Conservation (phyloP, 2,329 filamentous ascomycete genomes). For the Dactylella cylindrospora region DNA sequence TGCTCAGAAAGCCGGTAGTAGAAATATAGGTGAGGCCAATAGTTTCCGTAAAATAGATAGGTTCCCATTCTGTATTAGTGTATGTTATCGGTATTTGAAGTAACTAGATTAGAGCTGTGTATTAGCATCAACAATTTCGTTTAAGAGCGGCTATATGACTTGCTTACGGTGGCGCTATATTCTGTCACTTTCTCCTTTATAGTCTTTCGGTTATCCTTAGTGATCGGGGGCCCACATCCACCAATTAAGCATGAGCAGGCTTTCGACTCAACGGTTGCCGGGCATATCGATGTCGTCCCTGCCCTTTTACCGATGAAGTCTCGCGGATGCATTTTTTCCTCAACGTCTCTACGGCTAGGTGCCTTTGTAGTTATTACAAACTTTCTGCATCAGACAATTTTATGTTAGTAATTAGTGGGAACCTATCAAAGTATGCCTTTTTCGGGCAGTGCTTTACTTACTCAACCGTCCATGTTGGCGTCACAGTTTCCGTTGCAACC, state of each 20-base stretch:
- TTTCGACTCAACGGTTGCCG: slow-evolving; percentile 7
- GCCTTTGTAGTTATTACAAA: slow-evolving; percentile 16
- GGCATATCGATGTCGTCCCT: slow-evolving; percentile 34
- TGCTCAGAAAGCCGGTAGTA: not conserved
- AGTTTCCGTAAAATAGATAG: slow-evolving; percentile 1
- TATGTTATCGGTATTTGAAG: slow-evolving; percentile 9
- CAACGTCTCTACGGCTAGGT: slow-evolving; percentile 2
- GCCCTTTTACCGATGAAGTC: slow-evolving; percentile 1
- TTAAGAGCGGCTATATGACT: not conserved
- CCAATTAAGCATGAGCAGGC: slow-evolving; percentile 25
- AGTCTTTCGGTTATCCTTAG: slow-evolving; percentile 16
- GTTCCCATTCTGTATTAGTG: slow-evolving; percentile 16
- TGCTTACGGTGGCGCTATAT: not conserved
- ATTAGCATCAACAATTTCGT: not conserved
- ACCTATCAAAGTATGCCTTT: not conserved
- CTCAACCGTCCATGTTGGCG: slow-evolving; percentile 23
- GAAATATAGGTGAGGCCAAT: slow-evolving; percentile 1
- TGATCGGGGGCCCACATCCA: not conserved
- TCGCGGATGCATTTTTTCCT: not conserved
- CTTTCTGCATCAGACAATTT: not conserved
- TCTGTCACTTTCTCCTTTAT: slow-evolving; percentile 2
- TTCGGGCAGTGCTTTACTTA: not conserved
- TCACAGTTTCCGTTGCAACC: slow-evolving; percentile 1
- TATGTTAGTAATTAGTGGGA: too few species aligned
- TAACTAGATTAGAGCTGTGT: not conserved